phyloP scores from a whole-genome alignment of 768 basidiomycete species.

The Mycena rebaudengoi region DNA sequence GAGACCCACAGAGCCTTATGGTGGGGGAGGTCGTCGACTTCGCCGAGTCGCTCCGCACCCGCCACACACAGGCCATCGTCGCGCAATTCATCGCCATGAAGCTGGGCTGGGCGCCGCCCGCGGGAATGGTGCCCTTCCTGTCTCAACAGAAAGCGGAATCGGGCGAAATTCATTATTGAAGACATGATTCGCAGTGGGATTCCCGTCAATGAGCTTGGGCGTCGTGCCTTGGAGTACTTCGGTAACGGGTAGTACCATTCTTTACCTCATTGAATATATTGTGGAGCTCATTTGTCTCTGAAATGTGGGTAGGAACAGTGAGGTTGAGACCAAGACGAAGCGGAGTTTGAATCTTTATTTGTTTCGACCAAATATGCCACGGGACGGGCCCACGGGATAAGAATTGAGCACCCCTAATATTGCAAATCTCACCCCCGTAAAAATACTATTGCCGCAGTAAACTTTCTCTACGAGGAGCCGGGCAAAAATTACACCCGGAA shows the following conservation, averaged over 20 bases:
- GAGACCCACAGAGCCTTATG: not conserved
- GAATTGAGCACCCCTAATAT: too few relatives aligned
- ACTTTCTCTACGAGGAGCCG: too few relatives aligned
- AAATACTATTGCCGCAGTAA: too few relatives aligned
- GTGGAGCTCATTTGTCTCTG: not conserved
- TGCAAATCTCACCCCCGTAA: too few relatives aligned
- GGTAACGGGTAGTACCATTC: not conserved
- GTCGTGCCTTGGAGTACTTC: not conserved
- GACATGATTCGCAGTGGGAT: not conserved
- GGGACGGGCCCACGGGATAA: too few relatives aligned
- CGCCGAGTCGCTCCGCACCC: not conserved
- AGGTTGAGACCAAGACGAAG: too few relatives aligned
- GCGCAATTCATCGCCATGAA: not conserved
- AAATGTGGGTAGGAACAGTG: too few relatives aligned
- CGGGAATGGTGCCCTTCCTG: not conserved
- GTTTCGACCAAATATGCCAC: too few relatives aligned
- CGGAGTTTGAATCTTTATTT: too few relatives aligned
- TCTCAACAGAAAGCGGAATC: not conserved
- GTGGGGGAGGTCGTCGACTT: not conserved
- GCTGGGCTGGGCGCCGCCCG: not conserved
- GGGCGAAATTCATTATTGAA: not conserved
- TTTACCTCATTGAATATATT: not conserved
- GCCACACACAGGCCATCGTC: not conserved
- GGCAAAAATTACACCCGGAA: too few relatives aligned
- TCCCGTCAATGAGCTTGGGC: not conserved